Conservation (phyloP, 352 stramenopile species). For the Phytophthora pistaciae region DNA sequence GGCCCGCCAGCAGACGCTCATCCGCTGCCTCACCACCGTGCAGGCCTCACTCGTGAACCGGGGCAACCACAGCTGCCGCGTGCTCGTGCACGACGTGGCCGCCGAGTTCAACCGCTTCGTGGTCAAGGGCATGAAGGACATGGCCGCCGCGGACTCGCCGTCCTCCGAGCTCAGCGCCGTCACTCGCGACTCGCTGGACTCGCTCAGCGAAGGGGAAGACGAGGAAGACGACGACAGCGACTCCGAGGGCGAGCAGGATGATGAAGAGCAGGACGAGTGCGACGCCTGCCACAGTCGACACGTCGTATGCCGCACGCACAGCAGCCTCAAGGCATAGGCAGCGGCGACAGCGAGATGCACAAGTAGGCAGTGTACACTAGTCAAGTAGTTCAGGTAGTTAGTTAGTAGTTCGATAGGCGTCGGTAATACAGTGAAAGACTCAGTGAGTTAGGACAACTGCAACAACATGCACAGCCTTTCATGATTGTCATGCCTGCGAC, state of each 20-base stretch:
- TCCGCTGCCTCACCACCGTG: constrained; percentile 45
- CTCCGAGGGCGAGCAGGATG: constrained; percentile 30
- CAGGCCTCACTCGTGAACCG: constrained; percentile 49
- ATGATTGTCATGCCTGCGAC: neutral
- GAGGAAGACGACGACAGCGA: constrained; percentile 10
- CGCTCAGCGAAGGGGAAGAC: constrained; percentile 18
- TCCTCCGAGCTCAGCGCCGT: constrained; percentile 40
- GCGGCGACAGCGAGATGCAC: neutral
- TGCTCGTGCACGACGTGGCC: constrained; percentile 43
- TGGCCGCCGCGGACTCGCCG: constrained; percentile 32
- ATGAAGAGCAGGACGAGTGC: constrained; percentile 22
- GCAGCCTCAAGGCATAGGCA: constrained; percentile 26
- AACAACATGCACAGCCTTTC: neutral
- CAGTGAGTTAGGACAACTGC: neutral
- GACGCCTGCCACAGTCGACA: constrained; percentile 46
- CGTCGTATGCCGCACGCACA: constrained; percentile 38
- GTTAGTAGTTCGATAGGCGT: neutral
- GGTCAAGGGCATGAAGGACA: constrained; percentile 42
- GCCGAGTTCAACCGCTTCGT: constrained; percentile 51
- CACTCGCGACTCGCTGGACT: constrained; percentile 37
- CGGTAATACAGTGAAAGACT: neutral
- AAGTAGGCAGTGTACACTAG: constrained; percentile 17
- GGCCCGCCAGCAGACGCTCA: constrained; percentile 43
- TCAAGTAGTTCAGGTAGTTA: neutral
- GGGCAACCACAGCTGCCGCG: constrained; percentile 45